These are phyloP conservation scores for Eucalyptus sp. DNA, from an alignment of 345 rosid species.

Conservation along the genomic window DNA sequence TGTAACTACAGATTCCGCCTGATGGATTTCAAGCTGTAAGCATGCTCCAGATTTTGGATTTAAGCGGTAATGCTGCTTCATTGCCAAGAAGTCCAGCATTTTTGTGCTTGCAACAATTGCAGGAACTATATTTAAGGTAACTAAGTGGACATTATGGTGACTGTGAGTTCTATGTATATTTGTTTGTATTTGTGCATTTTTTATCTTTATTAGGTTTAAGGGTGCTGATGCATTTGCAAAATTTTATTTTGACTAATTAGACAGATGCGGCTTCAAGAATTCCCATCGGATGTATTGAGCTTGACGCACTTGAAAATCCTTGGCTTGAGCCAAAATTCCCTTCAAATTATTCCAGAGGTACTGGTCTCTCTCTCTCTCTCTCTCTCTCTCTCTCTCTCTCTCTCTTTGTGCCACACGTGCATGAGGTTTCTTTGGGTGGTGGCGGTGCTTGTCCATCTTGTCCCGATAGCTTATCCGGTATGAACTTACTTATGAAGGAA, in stretches of 20 bases:
- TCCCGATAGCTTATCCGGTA: neutral
- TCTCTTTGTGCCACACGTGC: neutral
- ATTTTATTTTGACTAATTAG: slow-evolving; percentile 22
- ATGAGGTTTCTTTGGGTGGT: neutral
- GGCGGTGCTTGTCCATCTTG: neutral
- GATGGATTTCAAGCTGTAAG: slow-evolving; percentile 69
- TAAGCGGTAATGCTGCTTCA: slow-evolving; percentile 63
- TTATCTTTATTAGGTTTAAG: neutral
- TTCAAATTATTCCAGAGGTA: slow-evolving; percentile 68
- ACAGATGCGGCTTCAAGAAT: slow-evolving; percentile 52
- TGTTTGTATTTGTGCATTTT: neutral
- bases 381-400: neutral
- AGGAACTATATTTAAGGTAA: slow-evolving; percentile 87
- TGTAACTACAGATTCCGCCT: slow-evolving; percentile 44
- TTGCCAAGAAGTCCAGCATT: slow-evolving; percentile 45
- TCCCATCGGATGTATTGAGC: slow-evolving; percentile 56
- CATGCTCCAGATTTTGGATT: slow-evolving; percentile 66
- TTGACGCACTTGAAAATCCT: slow-evolving; percentile 51
- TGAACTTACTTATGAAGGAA: neutral
- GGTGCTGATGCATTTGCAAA: neutral
- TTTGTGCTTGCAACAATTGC: slow-evolving; percentile 51
- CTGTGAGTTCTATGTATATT: neutral
- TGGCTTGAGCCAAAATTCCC: slow-evolving; percentile 71
- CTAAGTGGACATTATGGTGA: neutral
- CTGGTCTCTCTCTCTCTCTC: neutral